These are phyloP conservation scores for Podospora comata DNA, from an alignment of 495 filamentous ascomycete species.

Conservation along the genomic window DNA sequence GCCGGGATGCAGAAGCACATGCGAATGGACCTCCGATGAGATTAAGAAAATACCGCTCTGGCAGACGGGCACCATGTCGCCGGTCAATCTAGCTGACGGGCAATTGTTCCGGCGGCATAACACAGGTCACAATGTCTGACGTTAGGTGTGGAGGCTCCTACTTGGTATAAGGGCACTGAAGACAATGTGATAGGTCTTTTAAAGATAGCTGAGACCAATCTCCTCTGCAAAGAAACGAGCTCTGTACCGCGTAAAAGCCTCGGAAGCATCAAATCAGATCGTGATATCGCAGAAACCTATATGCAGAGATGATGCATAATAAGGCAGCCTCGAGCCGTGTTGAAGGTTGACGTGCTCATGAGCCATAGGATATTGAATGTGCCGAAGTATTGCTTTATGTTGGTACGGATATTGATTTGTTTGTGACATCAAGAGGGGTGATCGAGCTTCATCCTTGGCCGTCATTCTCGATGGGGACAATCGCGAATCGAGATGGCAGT, in stretches of 20 bases:
- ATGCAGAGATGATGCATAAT: background rate
- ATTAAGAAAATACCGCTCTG: background rate
- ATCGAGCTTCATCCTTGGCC: constrained; percentile 1
- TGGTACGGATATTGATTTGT: background rate
- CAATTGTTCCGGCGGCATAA: background rate
- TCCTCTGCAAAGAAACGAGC: background rate
- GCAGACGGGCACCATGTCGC: background rate
- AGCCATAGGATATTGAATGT: background rate
- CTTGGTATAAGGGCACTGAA: no score
- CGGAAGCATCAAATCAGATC: background rate
- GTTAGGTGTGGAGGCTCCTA: background rate
- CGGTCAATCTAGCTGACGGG: background rate
- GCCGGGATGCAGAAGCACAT: background rate
- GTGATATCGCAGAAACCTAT: no score
- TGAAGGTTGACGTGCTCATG: background rate
- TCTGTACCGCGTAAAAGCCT: background rate
- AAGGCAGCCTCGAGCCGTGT: background rate
- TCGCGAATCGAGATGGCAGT: background rate
- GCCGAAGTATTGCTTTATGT: background rate
- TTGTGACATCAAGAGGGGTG: background rate
- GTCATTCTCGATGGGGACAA: background rate
- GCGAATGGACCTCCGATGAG: background rate
- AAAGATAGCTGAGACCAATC: background rate
- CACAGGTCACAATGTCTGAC: background rate
- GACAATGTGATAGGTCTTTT: background rate